Conservation (phyloP, 2,329 filamentous ascomycete genomes). For the Aspergillus cejpii region DNA sequence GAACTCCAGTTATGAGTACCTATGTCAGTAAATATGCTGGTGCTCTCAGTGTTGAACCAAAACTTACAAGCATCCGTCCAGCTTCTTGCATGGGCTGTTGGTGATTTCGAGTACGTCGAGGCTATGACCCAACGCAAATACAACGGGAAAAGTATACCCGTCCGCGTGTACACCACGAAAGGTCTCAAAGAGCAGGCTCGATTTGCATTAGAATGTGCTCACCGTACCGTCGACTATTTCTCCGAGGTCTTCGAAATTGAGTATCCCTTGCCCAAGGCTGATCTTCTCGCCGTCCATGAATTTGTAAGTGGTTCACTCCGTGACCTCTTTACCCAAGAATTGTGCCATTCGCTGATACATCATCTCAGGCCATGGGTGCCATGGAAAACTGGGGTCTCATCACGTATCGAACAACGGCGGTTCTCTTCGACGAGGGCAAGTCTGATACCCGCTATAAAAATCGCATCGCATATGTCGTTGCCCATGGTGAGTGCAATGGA, state of each 20-base stretch:
- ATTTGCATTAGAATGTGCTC: constrained; percentile 83
- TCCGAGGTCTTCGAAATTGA: constrained; percentile 89
- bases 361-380: constrained; percentile 52
- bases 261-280: constrained; percentile 86
- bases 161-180: constrained; percentile 89
- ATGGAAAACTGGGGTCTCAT: constrained; percentile 98
- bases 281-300: constrained; percentile 85
- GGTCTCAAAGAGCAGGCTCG: constrained; percentile 89
- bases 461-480: constrained; percentile 90
- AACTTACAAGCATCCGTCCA: constrained; percentile 54
- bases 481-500: constrained; percentile 53
- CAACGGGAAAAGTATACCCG: constrained; percentile 82
- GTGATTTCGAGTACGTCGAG: constrained; percentile 96
- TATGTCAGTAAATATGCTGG: constrained; percentile 44
- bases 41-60: constrained; percentile 15
- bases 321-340: background rate
- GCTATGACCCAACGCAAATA: constrained; percentile 84
- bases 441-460: constrained; percentile 90
- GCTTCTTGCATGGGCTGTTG: constrained; percentile 86
- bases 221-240: constrained; percentile 92
- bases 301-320: constrained; percentile 57
- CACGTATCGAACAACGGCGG: constrained; percentile 89
- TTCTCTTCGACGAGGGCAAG: constrained; percentile 89
- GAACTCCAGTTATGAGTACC: constrained; percentile 84
- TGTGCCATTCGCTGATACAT: constrained; percentile 1